Evolutionary conservation across 345 rosid genomes (phyloP).

Genomic region (Limnanthes douglasii): DNA sequence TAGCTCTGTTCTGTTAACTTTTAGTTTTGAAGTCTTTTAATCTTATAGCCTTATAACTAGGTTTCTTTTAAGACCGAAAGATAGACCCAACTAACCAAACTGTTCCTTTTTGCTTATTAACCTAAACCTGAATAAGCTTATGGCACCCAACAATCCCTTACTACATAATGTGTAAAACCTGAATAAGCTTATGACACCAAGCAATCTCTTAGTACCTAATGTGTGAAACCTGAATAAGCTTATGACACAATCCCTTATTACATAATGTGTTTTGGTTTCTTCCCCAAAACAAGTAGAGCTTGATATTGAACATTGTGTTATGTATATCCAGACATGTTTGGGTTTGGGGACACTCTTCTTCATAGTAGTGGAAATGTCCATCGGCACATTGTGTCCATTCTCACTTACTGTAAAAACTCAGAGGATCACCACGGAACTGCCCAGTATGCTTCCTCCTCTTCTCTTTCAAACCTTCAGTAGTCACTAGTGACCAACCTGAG

Average conservation of each 20-base stretch:
- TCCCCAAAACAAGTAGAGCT: too few species aligned
- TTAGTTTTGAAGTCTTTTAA: too few species aligned
- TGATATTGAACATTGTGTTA: slow-evolving; percentile 5
- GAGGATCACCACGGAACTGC: slow-evolving; percentile 98
- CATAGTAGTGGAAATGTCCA: slow-evolving; percentile 91
- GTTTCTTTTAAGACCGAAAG: too few species aligned
- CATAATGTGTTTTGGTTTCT: neutral
- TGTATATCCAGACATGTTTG: slow-evolving; percentile 70
- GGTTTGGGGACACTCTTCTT: slow-evolving; percentile 89
- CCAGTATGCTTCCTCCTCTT: slow-evolving; percentile 85
- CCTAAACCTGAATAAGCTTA: too few species aligned
- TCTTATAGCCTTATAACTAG: too few species aligned
- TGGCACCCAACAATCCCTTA: too few species aligned
- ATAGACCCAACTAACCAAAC: too few species aligned
- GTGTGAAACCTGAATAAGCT: too few species aligned
- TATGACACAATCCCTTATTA: neutral
- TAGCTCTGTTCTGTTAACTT: too few species aligned
- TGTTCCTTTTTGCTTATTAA: slow-evolving; percentile 3
- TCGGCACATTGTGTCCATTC: slow-evolving; percentile 85
- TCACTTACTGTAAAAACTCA: slow-evolving; percentile 89
- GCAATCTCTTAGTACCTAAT: too few species aligned
- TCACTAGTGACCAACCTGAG: slow-evolving; percentile 13
- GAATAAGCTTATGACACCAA: too few species aligned
- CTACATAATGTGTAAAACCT: too few species aligned
- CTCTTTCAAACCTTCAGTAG: slow-evolving; percentile 61